Evolutionary conservation across 768 basidiomycete species (phyloP).

Genomic region (Podaxis sp.): DNA sequence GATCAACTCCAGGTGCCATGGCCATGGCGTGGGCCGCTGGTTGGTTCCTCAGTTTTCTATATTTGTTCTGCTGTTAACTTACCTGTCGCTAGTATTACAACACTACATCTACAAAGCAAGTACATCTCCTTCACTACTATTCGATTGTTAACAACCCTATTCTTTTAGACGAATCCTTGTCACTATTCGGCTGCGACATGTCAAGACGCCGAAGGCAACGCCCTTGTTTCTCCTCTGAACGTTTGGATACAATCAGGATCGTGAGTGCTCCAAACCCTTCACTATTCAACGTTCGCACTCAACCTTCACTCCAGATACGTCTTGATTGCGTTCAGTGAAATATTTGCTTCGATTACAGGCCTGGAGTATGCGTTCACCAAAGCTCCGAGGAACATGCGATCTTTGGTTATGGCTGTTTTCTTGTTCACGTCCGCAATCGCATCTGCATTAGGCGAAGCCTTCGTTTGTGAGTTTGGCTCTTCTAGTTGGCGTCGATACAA

Average conservation of each 20-base stretch:
- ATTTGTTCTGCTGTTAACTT: background rate
- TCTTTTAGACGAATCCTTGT: conserved; percentile 24
- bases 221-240: conserved; percentile 55
- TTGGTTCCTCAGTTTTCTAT: background rate
- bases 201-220: conserved; percentile 2
- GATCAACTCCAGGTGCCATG: conserved; percentile 25
- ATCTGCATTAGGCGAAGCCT: conserved; percentile 57
- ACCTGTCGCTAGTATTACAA: conserved; percentile 51
- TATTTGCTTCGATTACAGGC: conserved; percentile 79
- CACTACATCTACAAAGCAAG: conserved; percentile 66
- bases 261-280: conserved; percentile 24
- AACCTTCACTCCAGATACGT: conserved; percentile 45
- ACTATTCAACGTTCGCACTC: background rate
- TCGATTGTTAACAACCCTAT: conserved; percentile 38
- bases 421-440: conserved; percentile 63
- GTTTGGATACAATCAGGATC: conserved; percentile 79
- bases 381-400: conserved; percentile 85
- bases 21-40: conserved; percentile 69
- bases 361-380: conserved; percentile 88
- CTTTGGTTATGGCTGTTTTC: conserved; percentile 75
- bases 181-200: conserved; percentile 10
- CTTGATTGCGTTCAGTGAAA: conserved; percentile 70
- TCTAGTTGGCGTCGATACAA: background rate
- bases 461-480: conserved; percentile 51
- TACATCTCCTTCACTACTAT: background rate